Base-by-base conservation (phyloP, 345 rosid genomes). In the Eucalyptus tenuipes region DNA sequence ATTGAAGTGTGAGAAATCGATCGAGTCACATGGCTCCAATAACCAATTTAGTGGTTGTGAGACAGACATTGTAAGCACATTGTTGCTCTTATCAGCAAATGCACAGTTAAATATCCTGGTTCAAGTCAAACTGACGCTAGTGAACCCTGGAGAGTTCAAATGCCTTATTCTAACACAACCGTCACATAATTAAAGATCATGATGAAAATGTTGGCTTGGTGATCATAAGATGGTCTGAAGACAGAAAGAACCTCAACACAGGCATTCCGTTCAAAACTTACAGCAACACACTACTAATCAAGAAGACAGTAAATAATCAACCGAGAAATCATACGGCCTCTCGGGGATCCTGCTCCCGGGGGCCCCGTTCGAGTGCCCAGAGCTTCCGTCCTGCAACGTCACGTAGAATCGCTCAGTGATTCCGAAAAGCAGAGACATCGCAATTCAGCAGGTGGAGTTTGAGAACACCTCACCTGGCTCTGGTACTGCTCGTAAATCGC, bases 401-500 rank as follows among this genome's bases (percentile, higher is more conserved):
- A 48, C 24, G 47, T 90, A 45, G 37, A 80, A 89, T 45, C 13
- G 89, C 29, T 59, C 45, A 87, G 45, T 13, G 1, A 42, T 88
- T 37, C 79, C 27, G 0, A 84, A 66, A 40, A 44, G 88, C 85
- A 25, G 85, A 48, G 13, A 52, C 40, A 37, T 37, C 25, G 71
- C 59, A 24, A 24, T 42, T 45, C 71, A 22, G 15, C 5, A 8
- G 42, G 33, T 52, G 22, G 59, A 61, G 59, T 6, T 20, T 24
- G 29, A 24, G 27, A 44, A 84, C 16, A 71, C 42, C 88, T 18
- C 88, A 96, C 99, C 95, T 95, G 97, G 89, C 71, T 92, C 24
- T 91, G 89, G 53, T 89, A 94, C 93, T 94, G 96, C 92, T 95
- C 96, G n/a, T 93, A 94, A 87, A 94, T 93, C 88, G 97, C 96